Conservation (phyloP, 169 alveolate genomes). For the Cryptosporidium meleagridis region DNA sequence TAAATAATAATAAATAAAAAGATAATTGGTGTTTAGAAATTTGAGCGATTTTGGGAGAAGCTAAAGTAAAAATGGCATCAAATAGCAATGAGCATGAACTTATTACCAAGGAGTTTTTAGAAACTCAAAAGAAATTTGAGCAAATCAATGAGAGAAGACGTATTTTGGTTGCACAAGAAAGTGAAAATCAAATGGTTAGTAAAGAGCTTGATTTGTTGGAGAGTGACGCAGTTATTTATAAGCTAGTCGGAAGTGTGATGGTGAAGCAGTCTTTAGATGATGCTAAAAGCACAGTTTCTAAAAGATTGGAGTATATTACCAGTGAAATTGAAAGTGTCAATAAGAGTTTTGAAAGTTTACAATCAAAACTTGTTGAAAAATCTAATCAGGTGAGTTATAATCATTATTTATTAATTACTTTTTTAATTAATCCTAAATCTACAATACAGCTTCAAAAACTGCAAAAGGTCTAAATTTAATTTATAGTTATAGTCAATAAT, state of each 20-base stretch:
- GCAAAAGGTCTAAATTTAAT: conserved; percentile 9
- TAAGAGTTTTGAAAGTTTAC: conserved; percentile 31
- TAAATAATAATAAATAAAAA: not conserved
- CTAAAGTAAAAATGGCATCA: not conserved
- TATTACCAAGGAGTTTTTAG: conserved; percentile 59
- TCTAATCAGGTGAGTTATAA: conserved; percentile 65
- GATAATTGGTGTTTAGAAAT: not conserved
- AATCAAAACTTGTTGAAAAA: conserved; percentile 35
- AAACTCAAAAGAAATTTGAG: conserved; percentile 47
- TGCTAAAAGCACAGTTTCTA: conserved; percentile 52
- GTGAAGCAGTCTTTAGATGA: conserved; percentile 67
- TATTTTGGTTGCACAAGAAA: conserved; percentile 48
- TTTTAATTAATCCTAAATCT: not conserved
- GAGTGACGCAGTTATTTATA: conserved; percentile 64
- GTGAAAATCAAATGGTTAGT: conserved; percentile 67
- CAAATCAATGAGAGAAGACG: conserved; percentile 61
- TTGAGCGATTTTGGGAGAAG: not conserved
- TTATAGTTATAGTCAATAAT: no score
- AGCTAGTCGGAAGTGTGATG: conserved; percentile 52
- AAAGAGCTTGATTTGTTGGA: conserved; percentile 55
- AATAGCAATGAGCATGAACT: conserved; percentile 19
- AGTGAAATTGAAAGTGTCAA: conserved; percentile 53
- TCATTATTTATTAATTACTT: not conserved
- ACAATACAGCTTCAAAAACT: conserved; percentile 20
- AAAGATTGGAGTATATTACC: conserved; percentile 60